Percentiles rank a stretch among this genome's conserved stretches.
phyloP scores from a whole-genome alignment of 805 yeast genomes.

The Pichia californica region DNA sequence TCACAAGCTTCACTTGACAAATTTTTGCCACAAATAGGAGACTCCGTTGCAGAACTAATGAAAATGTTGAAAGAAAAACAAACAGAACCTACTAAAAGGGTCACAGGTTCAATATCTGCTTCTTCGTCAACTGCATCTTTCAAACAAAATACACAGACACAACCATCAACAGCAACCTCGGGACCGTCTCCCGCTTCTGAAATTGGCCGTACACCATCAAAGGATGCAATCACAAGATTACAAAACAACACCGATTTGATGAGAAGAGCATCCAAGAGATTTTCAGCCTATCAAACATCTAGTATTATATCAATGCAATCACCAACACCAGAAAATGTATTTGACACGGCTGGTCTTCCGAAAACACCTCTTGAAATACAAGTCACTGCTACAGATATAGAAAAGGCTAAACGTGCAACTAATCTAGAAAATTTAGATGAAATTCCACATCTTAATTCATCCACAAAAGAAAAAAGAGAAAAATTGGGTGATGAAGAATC shows the following conservation, averaged over 20 bases:
- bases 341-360: slow-evolving; percentile 13
- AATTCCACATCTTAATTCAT: background rate
- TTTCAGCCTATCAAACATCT: slow-evolving; percentile 75
- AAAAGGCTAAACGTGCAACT: slow-evolving; percentile 3
- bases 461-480: too few relatives aligned
- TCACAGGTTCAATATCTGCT: slow-evolving; percentile 2
- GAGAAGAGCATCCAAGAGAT: slow-evolving; percentile 89
- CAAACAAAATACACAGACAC: background rate
- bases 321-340: slow-evolving; percentile 4
- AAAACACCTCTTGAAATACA: slow-evolving; percentile 16
- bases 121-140: slow-evolving; percentile 1
- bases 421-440: slow-evolving; percentile 1
- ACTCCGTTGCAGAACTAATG: slow-evolving; percentile 73
- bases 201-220: slow-evolving; percentile 10
- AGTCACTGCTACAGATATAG: slow-evolving; percentile 6
- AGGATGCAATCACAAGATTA: slow-evolving; percentile 66
- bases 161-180: background rate
- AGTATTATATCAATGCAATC: slow-evolving; percentile 25
- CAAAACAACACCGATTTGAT: slow-evolving; percentile 80
- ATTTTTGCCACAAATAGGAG: slow-evolving; percentile 78
- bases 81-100: slow-evolving; percentile 26
- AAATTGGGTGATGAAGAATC: too few relatives aligned
- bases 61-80: slow-evolving; percentile 80
- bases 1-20: slow-evolving; percentile 74
- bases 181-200: too few relatives aligned